Percentiles rank a stretch among this genome's conserved stretches.
phyloP scores from a whole-genome alignment of 2,329 filamentous ascomycete genomes.

The Sporothrix pallida region DNA sequence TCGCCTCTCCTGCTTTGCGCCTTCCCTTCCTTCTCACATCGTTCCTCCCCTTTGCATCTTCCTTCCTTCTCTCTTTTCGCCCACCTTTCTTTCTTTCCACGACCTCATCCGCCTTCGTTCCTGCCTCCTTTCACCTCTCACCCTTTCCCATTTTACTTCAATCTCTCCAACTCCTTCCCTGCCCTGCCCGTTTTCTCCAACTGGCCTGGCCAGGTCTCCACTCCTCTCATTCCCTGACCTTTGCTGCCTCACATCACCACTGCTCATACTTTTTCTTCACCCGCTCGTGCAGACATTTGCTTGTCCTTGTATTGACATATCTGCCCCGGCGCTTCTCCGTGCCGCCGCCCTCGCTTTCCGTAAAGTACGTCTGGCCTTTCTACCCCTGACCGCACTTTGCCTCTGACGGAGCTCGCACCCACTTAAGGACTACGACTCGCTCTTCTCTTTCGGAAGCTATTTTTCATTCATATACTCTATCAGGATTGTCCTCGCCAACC shows the following conservation, averaged over 20 bases:
- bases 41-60: constrained; percentile 7
- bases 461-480: constrained; percentile 10
- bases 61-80: background rate
- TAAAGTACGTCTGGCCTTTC: background rate
- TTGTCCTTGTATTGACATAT: background rate
- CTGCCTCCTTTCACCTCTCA: constrained; percentile 12
- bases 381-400: constrained; percentile 25
- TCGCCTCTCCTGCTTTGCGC: background rate
- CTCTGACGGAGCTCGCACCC: background rate
- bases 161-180: background rate
- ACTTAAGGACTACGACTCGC: constrained; percentile 24
- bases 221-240: constrained; percentile 25
- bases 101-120: background rate
- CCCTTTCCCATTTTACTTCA: background rate
- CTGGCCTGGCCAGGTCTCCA: constrained; percentile 24
- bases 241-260: constrained; percentile 18
- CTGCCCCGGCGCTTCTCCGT: constrained; percentile 32
- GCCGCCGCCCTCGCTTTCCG: background rate
- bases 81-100: constrained; percentile 26
- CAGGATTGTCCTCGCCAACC: background rate
- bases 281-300: constrained; percentile 1
- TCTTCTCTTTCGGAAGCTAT: background rate
- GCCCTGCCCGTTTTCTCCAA: background rate
- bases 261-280: background rate
- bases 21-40: constrained; percentile 8